Evolutionary conservation across 2,329 filamentous ascomycete species (phyloP), one percentile per base, ranked within the genome.

Genomic region (Colletotrichum orchidophilum): DNA sequence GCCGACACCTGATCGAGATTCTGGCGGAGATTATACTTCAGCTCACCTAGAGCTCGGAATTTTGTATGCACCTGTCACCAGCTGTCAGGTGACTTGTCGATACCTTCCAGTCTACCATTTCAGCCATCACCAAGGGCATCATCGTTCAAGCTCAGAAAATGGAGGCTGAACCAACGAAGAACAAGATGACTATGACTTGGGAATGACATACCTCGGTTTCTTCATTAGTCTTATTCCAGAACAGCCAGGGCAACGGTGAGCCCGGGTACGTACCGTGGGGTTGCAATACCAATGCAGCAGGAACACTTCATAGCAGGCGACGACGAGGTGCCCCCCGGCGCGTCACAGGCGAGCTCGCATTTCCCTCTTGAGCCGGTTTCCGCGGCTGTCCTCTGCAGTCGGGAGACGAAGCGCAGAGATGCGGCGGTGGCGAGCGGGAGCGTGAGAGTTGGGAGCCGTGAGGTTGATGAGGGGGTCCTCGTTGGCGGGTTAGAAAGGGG

Each of bases 401-500:
- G 77, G 29, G 86, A 87, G 76, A 73, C 76, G 15, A 72, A 74
- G 66, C 78, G 83, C 1, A 79, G 81, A 26, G 76, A 83, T 63
- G 76, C 64, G 15, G 75, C 80, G 1, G 68, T 66, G 21, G 50
- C 67, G 7, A 74, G 78, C 4, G 83, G 84, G 0, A 70, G 66
- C 5, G 77, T 83, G 33, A 69, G 74, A 31, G 85, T 82, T 1
- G 88, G 87, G 13, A 88, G 86, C 63, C 52, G 59, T 2, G 86
- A 85, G 71, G 73, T 90, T 39, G 88, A 90, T 73, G 77, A 81
- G 2, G 76, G 84, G 33, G 81, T 87, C 6, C 78, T 90, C 5
- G 66, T 83, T 6, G 81, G 80, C 2, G 87, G 87, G 0, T 79
- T 89, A 12, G 83, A 86, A 76, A 77, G 85, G n/a, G 88, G 87